A percentile compares a stretch with the other conserved stretches of the same genome.
phyloP scores from a whole-genome alignment of 345 rosid genomes.

The Anastatica hierochuntica region DNA sequence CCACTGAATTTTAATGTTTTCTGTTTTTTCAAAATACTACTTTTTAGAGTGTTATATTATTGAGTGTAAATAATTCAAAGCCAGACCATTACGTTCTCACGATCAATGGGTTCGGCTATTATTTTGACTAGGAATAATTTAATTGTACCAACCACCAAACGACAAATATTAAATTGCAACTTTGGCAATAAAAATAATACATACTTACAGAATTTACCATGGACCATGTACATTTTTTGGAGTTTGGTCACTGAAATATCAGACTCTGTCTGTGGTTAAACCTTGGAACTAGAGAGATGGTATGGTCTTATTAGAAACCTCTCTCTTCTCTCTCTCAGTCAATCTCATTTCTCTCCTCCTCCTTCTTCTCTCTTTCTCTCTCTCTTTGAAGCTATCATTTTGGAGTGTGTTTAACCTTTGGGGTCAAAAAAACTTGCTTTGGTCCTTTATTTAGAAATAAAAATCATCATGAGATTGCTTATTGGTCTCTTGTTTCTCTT shows the following conservation, averaged over 20 bases:
- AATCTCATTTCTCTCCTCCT: background rate
- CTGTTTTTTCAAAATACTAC: background rate
- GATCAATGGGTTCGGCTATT: constrained; percentile 1
- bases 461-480: constrained; percentile 46
- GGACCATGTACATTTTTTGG: constrained; percentile 6
- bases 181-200: background rate
- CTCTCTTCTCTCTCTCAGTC: constrained; percentile 1
- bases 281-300: constrained; percentile 26
- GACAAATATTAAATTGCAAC: background rate
- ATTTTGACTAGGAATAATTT: background rate
- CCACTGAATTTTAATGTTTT: no score
- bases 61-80: no score
- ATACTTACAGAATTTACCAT: background rate
- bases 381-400: constrained; percentile 6
- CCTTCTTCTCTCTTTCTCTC: background rate
- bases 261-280: constrained; percentile 24
- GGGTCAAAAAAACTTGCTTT: background rate
- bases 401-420: constrained; percentile 3
- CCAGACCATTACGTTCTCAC: constrained; percentile 5
- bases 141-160: no score
- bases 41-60: no score
- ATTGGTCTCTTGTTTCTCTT: constrained; percentile 40
- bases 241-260: background rate
- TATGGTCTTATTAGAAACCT: constrained; percentile 15
- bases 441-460: background rate